Evolutionary conservation across 495 filamentous ascomycete genomes (phyloP), one percentile per base, ranked within the genome.

Genomic region (Talaromyces wortmannii): DNA sequence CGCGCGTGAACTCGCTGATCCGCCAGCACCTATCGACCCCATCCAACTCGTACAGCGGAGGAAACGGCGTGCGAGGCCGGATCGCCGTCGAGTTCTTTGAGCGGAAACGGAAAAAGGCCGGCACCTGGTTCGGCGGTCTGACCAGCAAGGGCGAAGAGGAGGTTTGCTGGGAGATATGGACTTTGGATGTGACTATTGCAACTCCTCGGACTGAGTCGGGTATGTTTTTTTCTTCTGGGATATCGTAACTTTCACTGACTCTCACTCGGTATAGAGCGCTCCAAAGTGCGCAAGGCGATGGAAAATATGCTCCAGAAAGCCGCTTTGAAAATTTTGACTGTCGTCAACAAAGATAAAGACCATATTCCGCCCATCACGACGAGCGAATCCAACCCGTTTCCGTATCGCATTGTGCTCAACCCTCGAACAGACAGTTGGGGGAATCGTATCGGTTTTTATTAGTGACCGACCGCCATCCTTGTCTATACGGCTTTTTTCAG

Each of bases 341-440:
- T 85, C 31, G 94, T 89, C 57, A 95, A 95, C 68, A 70, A 78
- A 11, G 88, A 96, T 61, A 96, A 95, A 67, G 90, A 96, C 63
- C 94, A 98, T 71, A 96, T 98, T 62, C 94, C 94, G 31, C 95
- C 94, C 48, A 97, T 98, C 55, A 97, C 91, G 23, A 92, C 89
- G 7, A 92, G 83, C 61, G 91, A 96, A 31, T 76, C 84, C 47
- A 97, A 97, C 64, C 92, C 95, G 0, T 98, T 98, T 66, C 92
- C 94, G 4, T 97, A 96, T 67, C 83, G 89, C 57, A 95, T 98
- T 64, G 78, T 89, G 18, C 79, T 97, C 33, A 91, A 92, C 58
- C 89, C 88, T 13, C 84, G 87, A 45, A 76, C 78, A 15, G 87
- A 90, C 59, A 80, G 85, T 42, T 95, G 91, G 90, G 87, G 88